Base-by-base conservation (phyloP, 176 grass and related monocot genomes). In the Panicum miliaceum region DNA sequence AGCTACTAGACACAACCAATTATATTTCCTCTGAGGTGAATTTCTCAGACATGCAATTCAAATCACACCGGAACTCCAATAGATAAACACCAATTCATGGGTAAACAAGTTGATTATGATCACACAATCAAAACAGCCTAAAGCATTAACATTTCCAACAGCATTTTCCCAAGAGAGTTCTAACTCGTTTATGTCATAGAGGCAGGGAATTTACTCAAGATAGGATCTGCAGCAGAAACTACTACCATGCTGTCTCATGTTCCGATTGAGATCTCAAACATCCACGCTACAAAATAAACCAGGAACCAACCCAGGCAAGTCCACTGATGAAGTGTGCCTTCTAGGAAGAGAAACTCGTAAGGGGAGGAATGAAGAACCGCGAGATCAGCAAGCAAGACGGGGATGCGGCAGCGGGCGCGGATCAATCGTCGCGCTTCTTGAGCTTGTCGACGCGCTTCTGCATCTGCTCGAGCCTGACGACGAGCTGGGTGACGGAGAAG, bases 401-500 rank as follows among this genome's bases (percentile, higher is more conserved):
- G 41, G 20, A 23, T 4, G 54, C 15, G 50, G 9, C 22, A 4
- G 12, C 4, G 4, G 19, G 43, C 2, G 29, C 8, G 4, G 59
- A 68, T 89, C 87, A 97, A 61, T 97, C 92, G 52, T 91, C 89
- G 45, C 92, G 90, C 87, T 97, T 97, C 87, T 93, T 97, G 76
- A 93, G 87, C 84, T 91, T 93, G 8, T 90, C 81, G 75, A 97
- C 37, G 70, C 95, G 92, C 75, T 94, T 84, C 84, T 95, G 90
- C 67, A 93, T 82, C 67, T 84, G 64, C 18, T 95, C 87, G 85
- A 98, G 82, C 84, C 84, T 92, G 82, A 91, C 84, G 85, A 94
- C 88, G 23, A 95, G 92, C 37, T 71, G 62, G 47, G 95, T 90
- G 79, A 98, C 90, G 54, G 89, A 78, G 85, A 90, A 98, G 75